Conservation (phyloP, 345 rosid genomes). For the Eutrema yunnanense region DNA sequence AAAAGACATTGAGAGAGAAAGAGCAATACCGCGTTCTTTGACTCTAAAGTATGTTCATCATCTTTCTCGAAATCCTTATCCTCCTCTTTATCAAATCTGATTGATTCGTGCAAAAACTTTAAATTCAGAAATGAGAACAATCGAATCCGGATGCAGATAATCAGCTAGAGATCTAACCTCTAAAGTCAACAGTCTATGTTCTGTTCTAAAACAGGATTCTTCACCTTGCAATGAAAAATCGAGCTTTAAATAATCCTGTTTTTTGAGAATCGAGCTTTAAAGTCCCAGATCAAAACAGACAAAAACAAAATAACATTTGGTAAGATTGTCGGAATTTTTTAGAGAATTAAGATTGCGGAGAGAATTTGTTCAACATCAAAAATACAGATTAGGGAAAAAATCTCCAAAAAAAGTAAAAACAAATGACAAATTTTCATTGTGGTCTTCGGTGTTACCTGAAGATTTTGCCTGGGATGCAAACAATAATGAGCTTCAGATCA, state of each 20-base stretch:
- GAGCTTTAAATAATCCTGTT: neutral
- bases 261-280: no score
- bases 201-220: slow-evolving; percentile 4
- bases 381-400: neutral
- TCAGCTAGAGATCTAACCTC: neutral
- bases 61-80: neutral
- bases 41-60: no score
- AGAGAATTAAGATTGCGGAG: neutral
- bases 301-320: neutral
- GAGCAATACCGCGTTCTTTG: no score
- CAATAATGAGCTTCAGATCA: slow-evolving; percentile 5
- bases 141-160: neutral
- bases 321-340: slow-evolving; percentile 11
- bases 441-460: slow-evolving; percentile 17
- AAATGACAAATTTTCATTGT: neutral
- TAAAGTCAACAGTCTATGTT: slow-evolving; percentile 28
- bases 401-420: neutral
- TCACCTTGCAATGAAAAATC: neutral
- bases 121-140: neutral
- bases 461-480: neutral
- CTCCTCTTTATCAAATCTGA: neutral
- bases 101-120: neutral
- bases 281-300: neutral
- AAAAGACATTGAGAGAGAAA: no score
- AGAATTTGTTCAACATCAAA: neutral